Conservation (phyloP, 805 yeast species). For the Monosporozyma yasuniensis region DNA sequence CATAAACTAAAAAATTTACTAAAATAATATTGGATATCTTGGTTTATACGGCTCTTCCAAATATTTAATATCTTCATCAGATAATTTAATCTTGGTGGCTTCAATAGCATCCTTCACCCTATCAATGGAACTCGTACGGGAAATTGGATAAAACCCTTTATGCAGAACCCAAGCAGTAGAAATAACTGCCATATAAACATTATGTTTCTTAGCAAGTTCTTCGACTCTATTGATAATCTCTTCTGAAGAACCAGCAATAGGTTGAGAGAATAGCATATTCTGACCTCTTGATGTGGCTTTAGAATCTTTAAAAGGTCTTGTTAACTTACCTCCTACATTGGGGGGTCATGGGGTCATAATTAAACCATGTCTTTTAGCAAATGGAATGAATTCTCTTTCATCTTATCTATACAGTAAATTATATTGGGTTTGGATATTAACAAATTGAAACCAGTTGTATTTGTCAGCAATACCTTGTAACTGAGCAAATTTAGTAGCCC, state of each 20-base stretch:
- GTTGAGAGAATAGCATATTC: background rate
- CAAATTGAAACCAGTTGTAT: conserved; percentile 34
- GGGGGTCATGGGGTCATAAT: conserved; percentile 58
- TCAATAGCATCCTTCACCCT: conserved; percentile 1
- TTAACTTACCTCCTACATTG: conserved; percentile 43
- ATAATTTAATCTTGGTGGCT: background rate
- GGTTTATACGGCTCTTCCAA: conserved; percentile 1
- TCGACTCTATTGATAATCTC: conserved; percentile 1
- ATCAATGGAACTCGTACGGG: background rate
- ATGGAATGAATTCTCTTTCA: conserved; percentile 54
- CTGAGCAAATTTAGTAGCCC: conserved; percentile 43
- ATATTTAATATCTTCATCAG: conserved; percentile 1
- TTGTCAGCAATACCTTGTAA: conserved; percentile 46
- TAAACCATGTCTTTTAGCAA: conserved; percentile 42
- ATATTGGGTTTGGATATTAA: conserved; percentile 50
- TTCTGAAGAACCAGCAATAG: background rate
- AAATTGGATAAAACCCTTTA: background rate
- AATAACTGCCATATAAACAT: background rate
- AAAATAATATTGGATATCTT: too few relatives aligned
- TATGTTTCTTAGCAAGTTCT: background rate
- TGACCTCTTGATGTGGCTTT: background rate
- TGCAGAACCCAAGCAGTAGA: background rate
- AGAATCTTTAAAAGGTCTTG: conserved; percentile 34
- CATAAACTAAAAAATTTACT: too few relatives aligned
- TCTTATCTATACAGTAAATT: conserved; percentile 51